Evolutionary conservation across 768 basidiomycete genomes (phyloP), one percentile per base, ranked within the genome.

Genomic region (Holtermannia corniformis): DNA sequence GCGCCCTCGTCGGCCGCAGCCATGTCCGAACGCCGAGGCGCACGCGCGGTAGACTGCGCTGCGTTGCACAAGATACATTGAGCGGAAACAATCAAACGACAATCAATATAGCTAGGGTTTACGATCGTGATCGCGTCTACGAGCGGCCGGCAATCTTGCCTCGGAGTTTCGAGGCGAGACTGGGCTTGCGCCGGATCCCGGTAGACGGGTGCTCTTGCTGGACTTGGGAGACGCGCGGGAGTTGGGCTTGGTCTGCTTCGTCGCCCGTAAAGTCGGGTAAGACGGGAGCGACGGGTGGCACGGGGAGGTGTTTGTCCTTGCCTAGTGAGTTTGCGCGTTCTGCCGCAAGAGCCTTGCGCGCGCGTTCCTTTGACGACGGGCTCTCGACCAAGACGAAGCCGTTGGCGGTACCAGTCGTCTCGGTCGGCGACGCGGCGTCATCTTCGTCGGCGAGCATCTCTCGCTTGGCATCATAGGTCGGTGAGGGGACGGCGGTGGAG

Each of bases 271-370:
- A 72, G 51, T 65, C 58, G 12, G 68, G 71, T 54, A 72, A 61
- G 51, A 72, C 71, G 22, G 67, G 71, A 47, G 54, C 63, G 14
- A 68, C 59, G 20, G 70, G 67, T 26, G 70, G 70, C 16, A 61
- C 58, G 1, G 68, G 67, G 1, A 70, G 52, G 22, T 37, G 42
- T 48, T 63, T 65, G 5, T 21, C 45, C 41, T 44, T 45, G 32
- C 32, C 48, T 25, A 42, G 40, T 20, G 57, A 44, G 16, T 24
- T 37, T 50, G 49, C 37, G 49, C 50, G 50, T 47, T 55, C 54
- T 28, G 48, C 52, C 23, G 47, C 32, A 11, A 59, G 46, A 44
- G 59, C 59, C 43, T 44, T 46, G 40, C 52, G 24, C 41, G 49
- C 55, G 48, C 47, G 22, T n/a, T 44, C 52, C 51, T 59, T 63